Evolutionary conservation across 179 eudicot genomes (phyloP), one percentile per base, ranked within the genome.

Genomic region (Silene vulgaris): DNA sequence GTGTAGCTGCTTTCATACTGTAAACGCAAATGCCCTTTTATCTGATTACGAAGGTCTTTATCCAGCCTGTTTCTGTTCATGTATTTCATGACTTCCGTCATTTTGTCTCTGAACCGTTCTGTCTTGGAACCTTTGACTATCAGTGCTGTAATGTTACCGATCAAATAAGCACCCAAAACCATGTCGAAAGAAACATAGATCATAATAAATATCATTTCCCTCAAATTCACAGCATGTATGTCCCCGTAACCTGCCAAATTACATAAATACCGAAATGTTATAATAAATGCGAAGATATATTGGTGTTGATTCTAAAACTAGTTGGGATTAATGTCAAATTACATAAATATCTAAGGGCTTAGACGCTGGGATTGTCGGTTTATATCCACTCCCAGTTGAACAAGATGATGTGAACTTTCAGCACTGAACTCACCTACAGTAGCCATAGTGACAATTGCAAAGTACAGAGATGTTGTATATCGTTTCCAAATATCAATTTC

Each of bases 121-220:
- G 97, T 93, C 73, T 91, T 91, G 4, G 96, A 89, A 76, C 97
- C 98, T 88, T 93, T 93, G 8, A 93, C 98, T 32, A 93, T 89
- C 77, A 93, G 77, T 26, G 98, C 98, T 23, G 98, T 93, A 90
- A 91, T 90, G 82, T 91, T 93, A 86, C 97, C 98, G 19, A 93
- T 88, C 83, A 93, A 81, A 76, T 93, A 93, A 64, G 98, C 98
- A 75, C 98, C 93, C 80, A 93, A 83, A 80, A 93, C 79, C 98
- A 93, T 93, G 71, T 93, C 98, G 74, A 93, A 91, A 4, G 98
- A 93, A 75, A 91, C 98, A 71, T 88, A 93, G 69, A 89, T 76
- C 98, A 93, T 93, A 43, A 93, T 68, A 37, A 93, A 93, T 84
- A 93, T 91, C 98, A 91, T 91, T 81, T 93, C 97, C 82, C 93